Evolutionary conservation across 495 filamentous ascomycete genomes (phyloP), one percentile per base, ranked within the genome.

Genomic region (Diplogelasinospora grovesii): DNA sequence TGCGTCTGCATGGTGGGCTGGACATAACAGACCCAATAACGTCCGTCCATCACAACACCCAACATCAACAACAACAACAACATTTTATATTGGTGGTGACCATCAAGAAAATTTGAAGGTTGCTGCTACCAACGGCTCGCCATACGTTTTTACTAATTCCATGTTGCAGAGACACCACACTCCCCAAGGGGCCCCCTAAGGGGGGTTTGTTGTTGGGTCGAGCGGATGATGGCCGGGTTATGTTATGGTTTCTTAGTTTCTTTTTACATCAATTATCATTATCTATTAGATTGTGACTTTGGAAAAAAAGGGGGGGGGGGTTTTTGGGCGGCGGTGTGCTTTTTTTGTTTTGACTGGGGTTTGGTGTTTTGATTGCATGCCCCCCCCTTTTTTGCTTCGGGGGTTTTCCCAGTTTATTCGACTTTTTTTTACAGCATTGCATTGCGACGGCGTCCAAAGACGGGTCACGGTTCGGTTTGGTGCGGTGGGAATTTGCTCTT

Each of bases 361-460:
- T 3, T 9, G 26, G 26, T 21, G 4, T 29, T 10, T 29, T 29
- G 27, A 29, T 4, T 4, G 3, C 27, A 29, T 10, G 15, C 4
- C 4, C 9, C 4, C 3, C 15, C 27, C 27, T n/a, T 1, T 19
- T 10, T 11, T 14, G 11, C 20, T 22, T 11, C 10, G 36, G 29
- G 8, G 16, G 24, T 15, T 36, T 26, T 21, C 23, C 27, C 4
- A 23, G 8, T 32, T 31, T 10, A 13, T 29, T n/a, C n/a, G n/a
- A n/a, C n/a, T 26, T 44, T 25, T 41, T 19, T 27, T 16, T 23
- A 27, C 34, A 22, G 39, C 39, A 42, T 37, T 36, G 48, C 42
- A 45, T 41, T 10, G 41, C 41, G 36, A 46, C 22, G 48, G 42
- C 32, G 42, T 42, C 39, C 22, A 38, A 33, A 43, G 20, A 50